Evolutionary conservation across 441 rosid genomes (phyloP).

Genomic region (Gossypium davidsonii): DNA sequence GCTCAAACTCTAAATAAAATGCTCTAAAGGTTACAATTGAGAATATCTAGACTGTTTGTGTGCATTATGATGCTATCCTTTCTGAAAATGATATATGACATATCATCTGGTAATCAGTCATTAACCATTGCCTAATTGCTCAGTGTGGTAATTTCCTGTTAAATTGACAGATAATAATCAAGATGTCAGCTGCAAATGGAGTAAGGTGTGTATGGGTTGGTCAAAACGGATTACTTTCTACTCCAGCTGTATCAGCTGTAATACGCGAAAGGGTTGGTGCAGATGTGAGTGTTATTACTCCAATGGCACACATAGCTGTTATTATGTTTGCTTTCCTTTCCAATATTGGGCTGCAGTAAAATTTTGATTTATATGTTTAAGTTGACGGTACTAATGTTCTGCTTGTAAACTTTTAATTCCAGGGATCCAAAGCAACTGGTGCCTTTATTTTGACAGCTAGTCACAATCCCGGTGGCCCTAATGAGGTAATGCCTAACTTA

Average conservation of each 20-base stretch:
- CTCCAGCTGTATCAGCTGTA: conserved; percentile 97
- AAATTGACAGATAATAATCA: conserved; percentile 63
- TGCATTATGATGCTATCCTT: not conserved
- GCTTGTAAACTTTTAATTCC: conserved; percentile 25
- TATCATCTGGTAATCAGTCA: not conserved
- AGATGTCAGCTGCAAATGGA: conserved; percentile 97
- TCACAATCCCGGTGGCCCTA: conserved; percentile 98
- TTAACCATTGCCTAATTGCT: not conserved
- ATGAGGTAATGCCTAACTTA: conserved; percentile 35
- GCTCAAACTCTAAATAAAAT: not conserved
- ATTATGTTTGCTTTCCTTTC: not conserved
- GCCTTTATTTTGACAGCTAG: conserved; percentile 96
- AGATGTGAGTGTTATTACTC: conserved; percentile 58
- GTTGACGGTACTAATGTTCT: conserved; percentile 9
- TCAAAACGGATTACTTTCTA: conserved; percentile 86
- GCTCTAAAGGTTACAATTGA: not conserved
- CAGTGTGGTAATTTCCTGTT: not conserved
- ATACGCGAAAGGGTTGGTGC: conserved; percentile 85
- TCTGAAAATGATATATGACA: not conserved
- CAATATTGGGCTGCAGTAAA: not conserved
- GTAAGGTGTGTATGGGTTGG: conserved; percentile 94
- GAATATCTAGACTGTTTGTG: not conserved
- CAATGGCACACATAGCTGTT: not conserved
- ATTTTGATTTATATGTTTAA: not conserved
- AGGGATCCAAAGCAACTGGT: conserved; percentile 93